Percentiles rank a stretch among this genome's conserved stretches.
phyloP scores from a whole-genome alignment of 768 basidiomycete species.

The Chiua virens region DNA sequence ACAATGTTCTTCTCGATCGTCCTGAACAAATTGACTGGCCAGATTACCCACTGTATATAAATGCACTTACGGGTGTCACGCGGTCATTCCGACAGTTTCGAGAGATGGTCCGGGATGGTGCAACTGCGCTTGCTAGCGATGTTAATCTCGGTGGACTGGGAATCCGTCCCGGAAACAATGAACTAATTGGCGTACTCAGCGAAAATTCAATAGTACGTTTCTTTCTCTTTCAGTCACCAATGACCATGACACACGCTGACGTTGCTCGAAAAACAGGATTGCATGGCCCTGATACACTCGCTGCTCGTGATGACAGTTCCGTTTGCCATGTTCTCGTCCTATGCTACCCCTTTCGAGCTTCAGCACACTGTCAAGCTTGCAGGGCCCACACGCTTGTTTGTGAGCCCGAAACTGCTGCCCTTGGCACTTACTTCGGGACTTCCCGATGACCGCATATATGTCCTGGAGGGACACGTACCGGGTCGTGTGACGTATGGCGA shows the following conservation, averaged over 20 bases:
- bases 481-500: slow-evolving; percentile 46
- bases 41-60: slow-evolving; percentile 56
- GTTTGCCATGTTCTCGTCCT: slow-evolving; percentile 52
- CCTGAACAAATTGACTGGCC: slow-evolving; percentile 55
- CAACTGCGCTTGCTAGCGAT: slow-evolving; percentile 54
- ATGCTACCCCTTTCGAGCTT: slow-evolving; percentile 58
- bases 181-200: slow-evolving; percentile 71
- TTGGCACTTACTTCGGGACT: slow-evolving; percentile 40
- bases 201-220: slow-evolving; percentile 60
- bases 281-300: slow-evolving; percentile 48
- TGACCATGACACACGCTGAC: background rate
- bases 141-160: slow-evolving; percentile 57
- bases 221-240: background rate
- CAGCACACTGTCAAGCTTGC: slow-evolving; percentile 49
- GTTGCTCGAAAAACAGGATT: slow-evolving; percentile 44
- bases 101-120: slow-evolving; percentile 50
- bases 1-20: slow-evolving; percentile 54
- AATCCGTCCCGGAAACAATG: slow-evolving; percentile 45
- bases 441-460: slow-evolving; percentile 43
- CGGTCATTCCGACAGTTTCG: slow-evolving; percentile 49
- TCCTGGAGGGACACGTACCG: slow-evolving; percentile 43
- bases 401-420: slow-evolving; percentile 44
- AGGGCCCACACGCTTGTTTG: slow-evolving; percentile 53
- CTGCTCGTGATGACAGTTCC: slow-evolving; percentile 51
- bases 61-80: slow-evolving; percentile 49